Conservation (phyloP, 2,329 filamentous ascomycete species). For the Colletotrichum sp. region DNA sequence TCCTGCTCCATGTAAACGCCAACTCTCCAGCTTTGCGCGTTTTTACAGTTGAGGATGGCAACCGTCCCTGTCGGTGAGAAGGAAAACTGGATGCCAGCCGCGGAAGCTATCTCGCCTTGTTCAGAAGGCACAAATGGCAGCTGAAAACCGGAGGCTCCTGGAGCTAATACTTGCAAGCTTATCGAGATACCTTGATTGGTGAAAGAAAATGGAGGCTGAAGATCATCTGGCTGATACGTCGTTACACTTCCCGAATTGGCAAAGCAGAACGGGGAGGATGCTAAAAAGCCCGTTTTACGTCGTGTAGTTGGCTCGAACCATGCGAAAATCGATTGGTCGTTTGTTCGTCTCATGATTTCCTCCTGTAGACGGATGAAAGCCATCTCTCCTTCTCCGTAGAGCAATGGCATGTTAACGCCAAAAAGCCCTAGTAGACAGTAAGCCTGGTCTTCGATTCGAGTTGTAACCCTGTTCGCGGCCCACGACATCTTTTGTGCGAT, state of each 20-base stretch:
- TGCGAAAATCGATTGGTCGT: background rate
- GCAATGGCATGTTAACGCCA: background rate
- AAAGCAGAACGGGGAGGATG: accelerated
- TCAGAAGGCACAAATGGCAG: background rate
- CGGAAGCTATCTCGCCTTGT: background rate
- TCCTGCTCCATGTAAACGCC: background rate
- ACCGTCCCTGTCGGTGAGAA: background rate
- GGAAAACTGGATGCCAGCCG: background rate
- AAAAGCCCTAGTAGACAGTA: background rate
- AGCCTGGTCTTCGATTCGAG: background rate
- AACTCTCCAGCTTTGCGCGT: background rate
- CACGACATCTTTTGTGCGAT: background rate
- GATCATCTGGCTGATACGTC: accelerated
- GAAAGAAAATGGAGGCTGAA: background rate
- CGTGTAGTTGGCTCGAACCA: background rate
- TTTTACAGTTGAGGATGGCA: background rate
- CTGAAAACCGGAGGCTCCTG: background rate
- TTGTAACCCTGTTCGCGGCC: background rate
- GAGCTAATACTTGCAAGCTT: accelerated
- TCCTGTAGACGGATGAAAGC: background rate
- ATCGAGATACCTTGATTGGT: background rate
- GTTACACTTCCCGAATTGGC: background rate
- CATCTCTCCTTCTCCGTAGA: background rate
- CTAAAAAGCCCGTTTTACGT: background rate
- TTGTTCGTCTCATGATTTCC: background rate